phyloP scores from a whole-genome alignment of 2,329 filamentous ascomycete genomes.

The Colletotrichum chlorophyti region DNA sequence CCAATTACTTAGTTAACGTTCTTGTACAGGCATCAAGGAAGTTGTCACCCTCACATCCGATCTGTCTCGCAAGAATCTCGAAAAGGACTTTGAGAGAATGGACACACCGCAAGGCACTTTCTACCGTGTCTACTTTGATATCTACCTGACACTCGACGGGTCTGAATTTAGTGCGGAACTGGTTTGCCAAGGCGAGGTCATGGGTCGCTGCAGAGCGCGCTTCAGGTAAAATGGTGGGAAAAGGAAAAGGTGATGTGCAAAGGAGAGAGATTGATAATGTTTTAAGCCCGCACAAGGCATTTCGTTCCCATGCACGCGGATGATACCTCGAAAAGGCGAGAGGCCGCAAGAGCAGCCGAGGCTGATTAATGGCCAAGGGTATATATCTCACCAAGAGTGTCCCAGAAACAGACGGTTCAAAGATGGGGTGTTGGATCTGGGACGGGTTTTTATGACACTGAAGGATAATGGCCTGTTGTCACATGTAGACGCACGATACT shows the following conservation, averaged over 20 bases:
- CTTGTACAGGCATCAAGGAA: constrained; percentile 89
- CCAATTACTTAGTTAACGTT: constrained; percentile 34
- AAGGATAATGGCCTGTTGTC: constrained; percentile 25
- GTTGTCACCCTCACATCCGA: constrained; percentile 97
- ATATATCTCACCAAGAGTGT: constrained; percentile 26
- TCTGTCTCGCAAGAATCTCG: constrained; percentile 95
- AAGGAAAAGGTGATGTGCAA: neutral
- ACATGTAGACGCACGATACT: constrained; percentile 25
- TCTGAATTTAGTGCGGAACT: constrained; percentile 98
- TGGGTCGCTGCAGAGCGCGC: constrained; percentile 93
- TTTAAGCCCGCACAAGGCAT: constrained; percentile 16
- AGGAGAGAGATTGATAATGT: constrained; percentile 14
- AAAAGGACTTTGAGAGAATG: constrained; percentile 99
- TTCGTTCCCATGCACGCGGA: constrained; percentile 30
- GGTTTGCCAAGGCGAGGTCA: constrained; percentile 98
- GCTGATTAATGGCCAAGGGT: constrained; percentile 27
- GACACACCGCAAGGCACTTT: constrained; percentile 97
- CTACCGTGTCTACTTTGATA: constrained; percentile 82
- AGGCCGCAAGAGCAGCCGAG: constrained; percentile 21
- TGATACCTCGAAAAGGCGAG: constrained; percentile 32
- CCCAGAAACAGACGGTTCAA: constrained; percentile 21
- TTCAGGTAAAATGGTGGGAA: constrained; percentile 66
- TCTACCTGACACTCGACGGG: constrained; percentile 93
- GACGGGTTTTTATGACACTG: constrained; percentile 24
- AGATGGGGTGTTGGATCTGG: constrained; percentile 14